phyloP scores from a whole-genome alignment of 116 monocot genomes.

The Zostera marina region DNA sequence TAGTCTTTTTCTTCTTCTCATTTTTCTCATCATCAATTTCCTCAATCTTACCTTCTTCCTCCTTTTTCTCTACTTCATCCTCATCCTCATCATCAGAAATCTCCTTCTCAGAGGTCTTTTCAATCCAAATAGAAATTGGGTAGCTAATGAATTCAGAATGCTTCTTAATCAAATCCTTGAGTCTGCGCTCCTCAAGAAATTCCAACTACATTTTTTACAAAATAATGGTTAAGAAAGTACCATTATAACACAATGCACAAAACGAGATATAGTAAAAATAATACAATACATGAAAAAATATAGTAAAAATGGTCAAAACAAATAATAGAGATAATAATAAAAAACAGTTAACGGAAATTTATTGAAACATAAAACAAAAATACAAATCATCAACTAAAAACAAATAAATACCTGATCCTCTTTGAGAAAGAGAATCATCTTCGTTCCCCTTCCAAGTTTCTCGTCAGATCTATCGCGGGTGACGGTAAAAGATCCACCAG shows the following conservation, averaged over 20 bases:
- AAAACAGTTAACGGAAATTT: neutral
- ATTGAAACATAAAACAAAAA: neutral
- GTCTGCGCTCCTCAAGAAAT: conserved; percentile 12
- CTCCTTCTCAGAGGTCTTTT: conserved; percentile 6
- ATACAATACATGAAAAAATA: neutral
- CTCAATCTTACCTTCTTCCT: neutral
- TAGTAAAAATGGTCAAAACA: neutral
- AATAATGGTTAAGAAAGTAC: neutral
- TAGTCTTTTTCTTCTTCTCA: conserved; percentile 7
- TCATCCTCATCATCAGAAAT: neutral
- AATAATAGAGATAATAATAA: neutral
- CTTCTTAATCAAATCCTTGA: conserved; percentile 16
- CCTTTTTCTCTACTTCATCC: neutral
- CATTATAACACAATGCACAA: neutral
- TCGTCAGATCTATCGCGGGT: conserved; percentile 9
- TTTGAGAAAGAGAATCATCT: conserved; percentile 20
- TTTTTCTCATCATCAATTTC: conserved; percentile 4
- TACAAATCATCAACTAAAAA: no score
- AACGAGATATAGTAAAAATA: no score
- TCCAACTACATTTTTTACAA: conserved; percentile 4
- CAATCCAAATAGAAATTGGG: conserved; percentile 6
- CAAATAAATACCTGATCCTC: conserved; percentile 18
- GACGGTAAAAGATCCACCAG: conserved; percentile 17
- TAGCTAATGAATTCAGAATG: conserved; percentile 12
- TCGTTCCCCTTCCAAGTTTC: conserved; percentile 15